Conservation (phyloP, 768 basidiomycete species). For the Kwoniella mangroviensis region DNA sequence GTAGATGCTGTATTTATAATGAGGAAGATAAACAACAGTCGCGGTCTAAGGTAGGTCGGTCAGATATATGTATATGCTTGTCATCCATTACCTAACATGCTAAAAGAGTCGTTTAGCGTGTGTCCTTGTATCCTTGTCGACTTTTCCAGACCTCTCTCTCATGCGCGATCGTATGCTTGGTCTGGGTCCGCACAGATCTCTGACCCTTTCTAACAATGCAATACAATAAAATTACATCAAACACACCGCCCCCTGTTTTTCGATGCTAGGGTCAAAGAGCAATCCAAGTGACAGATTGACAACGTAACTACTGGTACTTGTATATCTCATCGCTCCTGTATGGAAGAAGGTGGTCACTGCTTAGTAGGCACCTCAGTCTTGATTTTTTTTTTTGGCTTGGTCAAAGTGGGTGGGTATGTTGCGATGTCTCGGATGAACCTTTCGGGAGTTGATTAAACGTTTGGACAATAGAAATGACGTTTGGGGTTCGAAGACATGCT, state of each 20-base stretch:
- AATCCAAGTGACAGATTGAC: not conserved
- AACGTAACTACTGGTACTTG: not conserved
- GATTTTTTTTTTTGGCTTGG: not conserved
- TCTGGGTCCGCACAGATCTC: slow-evolving; percentile 4
- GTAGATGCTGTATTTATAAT: not conserved
- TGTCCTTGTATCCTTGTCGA: not conserved
- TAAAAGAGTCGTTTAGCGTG: not conserved
- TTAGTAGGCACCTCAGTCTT: not conserved
- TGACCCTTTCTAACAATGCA: not conserved
- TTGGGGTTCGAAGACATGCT: slow-evolving; percentile 2
- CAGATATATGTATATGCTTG: not conserved
- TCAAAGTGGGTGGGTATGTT: not conserved
- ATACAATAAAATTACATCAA: not conserved
- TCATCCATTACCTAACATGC: not conserved
- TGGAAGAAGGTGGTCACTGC: not conserved
- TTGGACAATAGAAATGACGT: slow-evolving; percentile 7
- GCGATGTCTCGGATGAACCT: slow-evolving; percentile 9
- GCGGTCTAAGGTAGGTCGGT: not conserved
- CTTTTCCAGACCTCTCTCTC: not conserved
- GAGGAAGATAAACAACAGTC: not conserved
- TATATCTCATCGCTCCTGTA: not conserved
- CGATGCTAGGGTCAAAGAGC: not conserved
- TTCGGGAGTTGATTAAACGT: not conserved
- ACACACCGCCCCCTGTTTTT: not conserved
- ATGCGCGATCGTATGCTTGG: not conserved